A percentile compares a stretch with the other conserved stretches of the same genome.
Conservation (phyloP, 176 grass and related monocot genomes). For the Zea luxurians region DNA sequence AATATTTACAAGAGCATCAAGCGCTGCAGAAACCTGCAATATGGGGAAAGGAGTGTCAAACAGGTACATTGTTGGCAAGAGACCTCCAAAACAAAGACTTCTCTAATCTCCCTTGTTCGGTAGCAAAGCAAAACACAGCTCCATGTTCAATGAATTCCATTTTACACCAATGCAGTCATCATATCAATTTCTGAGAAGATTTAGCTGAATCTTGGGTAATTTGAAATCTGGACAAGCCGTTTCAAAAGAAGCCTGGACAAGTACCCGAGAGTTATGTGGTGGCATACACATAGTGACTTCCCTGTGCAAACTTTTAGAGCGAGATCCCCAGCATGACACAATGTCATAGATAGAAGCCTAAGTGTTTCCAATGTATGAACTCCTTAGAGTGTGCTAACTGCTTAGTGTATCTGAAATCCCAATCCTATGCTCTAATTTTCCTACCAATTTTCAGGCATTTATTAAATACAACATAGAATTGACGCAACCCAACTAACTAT, state of each 20-base stretch:
- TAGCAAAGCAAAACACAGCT: neutral
- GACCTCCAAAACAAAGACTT: neutral
- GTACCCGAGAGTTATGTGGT: neutral
- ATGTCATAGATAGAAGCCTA: neutral
- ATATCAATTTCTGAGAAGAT: neutral
- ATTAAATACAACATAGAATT: neutral
- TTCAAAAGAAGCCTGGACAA: neutral
- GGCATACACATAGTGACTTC: neutral
- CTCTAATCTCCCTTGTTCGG: neutral
- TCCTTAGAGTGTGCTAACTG: neutral
- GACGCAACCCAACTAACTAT: neutral
- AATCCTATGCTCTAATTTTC: neutral
- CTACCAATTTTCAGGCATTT: neutral
- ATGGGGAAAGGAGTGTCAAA: conserved; percentile 30
- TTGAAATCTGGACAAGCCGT: neutral
- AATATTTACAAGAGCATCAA: conserved; percentile 93
- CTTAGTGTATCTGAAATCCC: neutral
- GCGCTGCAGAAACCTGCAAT: conserved; percentile 80
- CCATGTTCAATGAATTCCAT: neutral
- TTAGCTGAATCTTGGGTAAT: neutral
- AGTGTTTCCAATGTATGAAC: neutral
- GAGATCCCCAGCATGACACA: neutral
- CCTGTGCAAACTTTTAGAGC: neutral
- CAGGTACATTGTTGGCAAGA: neutral
- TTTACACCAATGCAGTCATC: neutral